Base-by-base conservation (phyloP, 495 filamentous ascomycete species). In the Talaromyces nanjingensis region DNA sequence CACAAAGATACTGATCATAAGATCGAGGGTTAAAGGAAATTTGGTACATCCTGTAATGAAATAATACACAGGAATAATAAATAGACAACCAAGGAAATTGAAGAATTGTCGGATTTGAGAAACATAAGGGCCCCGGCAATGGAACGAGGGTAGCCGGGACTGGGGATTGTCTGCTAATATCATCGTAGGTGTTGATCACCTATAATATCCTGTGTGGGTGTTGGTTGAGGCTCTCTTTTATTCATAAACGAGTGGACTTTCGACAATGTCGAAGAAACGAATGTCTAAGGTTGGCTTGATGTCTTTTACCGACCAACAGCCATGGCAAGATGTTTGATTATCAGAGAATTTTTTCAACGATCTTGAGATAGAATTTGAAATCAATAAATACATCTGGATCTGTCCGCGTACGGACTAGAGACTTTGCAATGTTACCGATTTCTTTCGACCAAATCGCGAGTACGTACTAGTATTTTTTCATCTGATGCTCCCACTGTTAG, bases 81-180 rank as follows among this genome's bases (percentile, higher is more conserved):
- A 59, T 0, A 71, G 45, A 55, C 70, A 72, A 49, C 70, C 70
- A 34, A 72, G 33, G 6, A 70, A 63, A 62, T 72, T 71, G 25
- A 72, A 64, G 34, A 69, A 65, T 34, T 72, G 70, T 12, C 70
- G 67, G 55, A 66, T 63, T n/a, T 52, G 60, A 60, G 69, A 68
- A 60, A 72, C 67, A 47, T 68, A 63, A 8, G 69, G 69, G 4
- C 69, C 69, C 27, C 69, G 54, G 31, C 65, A 42, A 56, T 69
- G 64, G 37, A 71, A 68, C 29, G 65, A 59, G 24, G 69, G 64
- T 20, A 65, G 22, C 34, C 67, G 29, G 4, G 69, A 25, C 53
- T 16, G 22, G 53, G 53, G 18, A 56, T 56, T 14, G 27, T 56
- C 53, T 29, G 53, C 27, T 29, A 56, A 27, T n/a, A 56, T 25